Evolutionary conservation across 768 basidiomycete species (phyloP), one percentile per base, ranked within the genome.

Genomic region (Mycena amicta): DNA sequence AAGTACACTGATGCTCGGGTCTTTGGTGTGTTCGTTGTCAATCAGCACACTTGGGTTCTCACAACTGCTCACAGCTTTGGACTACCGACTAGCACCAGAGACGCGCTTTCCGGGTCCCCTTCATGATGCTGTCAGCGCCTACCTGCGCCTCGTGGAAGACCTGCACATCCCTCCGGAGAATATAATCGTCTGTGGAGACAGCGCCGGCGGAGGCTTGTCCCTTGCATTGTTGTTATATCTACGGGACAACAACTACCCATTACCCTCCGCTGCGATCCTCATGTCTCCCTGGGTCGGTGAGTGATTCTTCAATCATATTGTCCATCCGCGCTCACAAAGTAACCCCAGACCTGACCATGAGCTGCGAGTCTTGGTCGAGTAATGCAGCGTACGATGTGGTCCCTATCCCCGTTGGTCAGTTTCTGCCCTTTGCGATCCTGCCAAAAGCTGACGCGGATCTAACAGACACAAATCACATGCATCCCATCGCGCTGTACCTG

Each of bases 351-450:
- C 75, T 99, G 61, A 98, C 97, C 0, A 92, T 97, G 86, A 95
- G 93, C 64, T 98, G 95, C 71, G 92, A 95, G 55, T 96, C 94
- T n/a, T 98, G 96, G 93, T 93, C 96, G 28, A 91, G 90, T 55
- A 98, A 98, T 71, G 86, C 89, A 26, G 75, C 80, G n/a, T 95
- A 80, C 71, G 93, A 95, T 70, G 86, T 95, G 45, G 84, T 95
- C 1, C 88, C 91, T 2, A 79, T 80, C 49, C 92, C 92, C 4
- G 26, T 45, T 20, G 47, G 47, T 49, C 25, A 29, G 47, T 49
- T 28, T 5, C 22, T 20, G 27, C 12, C 13, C 6, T 49, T 13
- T 43, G 12, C 15, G 23, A 49, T 22, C 27, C 11, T 5, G 12
- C 47, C 12, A 49, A 25, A 26, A 27, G 13, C 43, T 45, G 43